Evolutionary conservation across 495 filamentous ascomycete genomes (phyloP), one percentile per base, ranked within the genome.

Genomic region (Aspergillus leporis): DNA sequence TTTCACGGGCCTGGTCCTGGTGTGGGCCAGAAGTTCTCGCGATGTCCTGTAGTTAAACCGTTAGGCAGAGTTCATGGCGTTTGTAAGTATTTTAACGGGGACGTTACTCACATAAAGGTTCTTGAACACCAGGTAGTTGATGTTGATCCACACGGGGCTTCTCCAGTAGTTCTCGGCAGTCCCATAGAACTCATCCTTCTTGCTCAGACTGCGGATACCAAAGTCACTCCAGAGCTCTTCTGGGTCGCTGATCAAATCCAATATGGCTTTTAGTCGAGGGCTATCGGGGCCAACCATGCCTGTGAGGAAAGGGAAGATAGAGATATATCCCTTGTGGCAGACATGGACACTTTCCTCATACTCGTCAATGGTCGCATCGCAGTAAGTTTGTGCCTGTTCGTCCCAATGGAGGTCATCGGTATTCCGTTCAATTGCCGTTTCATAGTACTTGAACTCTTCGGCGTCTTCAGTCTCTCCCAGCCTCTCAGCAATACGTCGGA

Each of bases 111-210:
- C 93, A 53, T 90, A 79, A n/a, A 98, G 83, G 66, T 89, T 84
- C 62, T 84, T 82, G 54, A 98, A 79, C 40, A 89, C 88, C 55
- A 98, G 78, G 66, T 97, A 98, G 71, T 98, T 98, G 57, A 98
- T 95, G 64, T 96, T 97, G 59, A 98, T 90, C 94, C 94, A 98
- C 5, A 98, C 80, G 7, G 94, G 94, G 55, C 92, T 91, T 53
- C 92, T 80, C 94, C 94, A 98, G 76, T 98, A 98, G 64, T 98
- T 97, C 80, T 98, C 94, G 4, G 79, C 91, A 0, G 91, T 96
- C 18, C 86, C 91, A 66, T 96, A 97, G 62, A 89, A 83, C 67
- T 87, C 81, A 60, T 94, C 89, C 58, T 82, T 83, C 78, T 89
- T 89, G 72, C 92, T 96, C 71, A 98, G 69, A 71, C 91, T 96